These are phyloP conservation scores for Dendrothele bispora DNA, from an alignment of 768 basidiomycete species.

Conservation along the genomic window DNA sequence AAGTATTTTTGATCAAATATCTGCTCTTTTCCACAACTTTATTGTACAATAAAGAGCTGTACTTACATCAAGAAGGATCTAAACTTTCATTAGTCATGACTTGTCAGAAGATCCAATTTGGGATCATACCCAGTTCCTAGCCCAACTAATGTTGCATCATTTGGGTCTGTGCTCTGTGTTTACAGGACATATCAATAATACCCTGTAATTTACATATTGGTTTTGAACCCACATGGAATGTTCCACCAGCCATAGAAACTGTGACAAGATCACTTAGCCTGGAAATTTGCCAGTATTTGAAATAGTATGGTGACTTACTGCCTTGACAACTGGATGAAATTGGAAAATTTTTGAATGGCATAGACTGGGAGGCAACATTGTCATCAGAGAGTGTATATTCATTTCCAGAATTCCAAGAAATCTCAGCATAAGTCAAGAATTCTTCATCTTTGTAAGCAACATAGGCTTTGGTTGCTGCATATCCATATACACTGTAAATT, in stretches of 20 bases:
- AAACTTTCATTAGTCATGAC: background rate
- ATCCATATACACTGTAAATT: slow-evolving; percentile 9
- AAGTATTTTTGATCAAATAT: no score
- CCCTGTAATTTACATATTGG: background rate
- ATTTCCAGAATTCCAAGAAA: slow-evolving; percentile 9
- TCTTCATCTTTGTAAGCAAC: slow-evolving; percentile 5
- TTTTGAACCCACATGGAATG: slow-evolving; percentile 5
- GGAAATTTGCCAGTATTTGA: background rate
- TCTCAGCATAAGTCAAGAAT: slow-evolving; percentile 8
- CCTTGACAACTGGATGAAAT: background rate
- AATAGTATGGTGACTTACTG: background rate
- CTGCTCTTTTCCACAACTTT: no score
- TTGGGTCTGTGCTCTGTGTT: background rate
- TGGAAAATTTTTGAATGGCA: background rate
- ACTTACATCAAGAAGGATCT: slow-evolving; percentile 6
- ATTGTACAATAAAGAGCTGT: background rate
- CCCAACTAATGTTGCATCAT: slow-evolving; percentile 3
- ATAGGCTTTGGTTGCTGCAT: slow-evolving; percentile 11
- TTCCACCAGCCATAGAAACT: slow-evolving; percentile 11
- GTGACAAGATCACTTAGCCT: background rate
- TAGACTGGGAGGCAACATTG: background rate
- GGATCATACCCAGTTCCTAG: slow-evolving; percentile 11
- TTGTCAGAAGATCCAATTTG: background rate
- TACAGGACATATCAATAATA: background rate
- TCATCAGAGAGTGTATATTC: slow-evolving; percentile 5